Evolutionary conservation across 2,329 filamentous ascomycete species (phyloP), one percentile per base, ranked within the genome.

Genomic region (Scopulariopsis brevicaulis): DNA sequence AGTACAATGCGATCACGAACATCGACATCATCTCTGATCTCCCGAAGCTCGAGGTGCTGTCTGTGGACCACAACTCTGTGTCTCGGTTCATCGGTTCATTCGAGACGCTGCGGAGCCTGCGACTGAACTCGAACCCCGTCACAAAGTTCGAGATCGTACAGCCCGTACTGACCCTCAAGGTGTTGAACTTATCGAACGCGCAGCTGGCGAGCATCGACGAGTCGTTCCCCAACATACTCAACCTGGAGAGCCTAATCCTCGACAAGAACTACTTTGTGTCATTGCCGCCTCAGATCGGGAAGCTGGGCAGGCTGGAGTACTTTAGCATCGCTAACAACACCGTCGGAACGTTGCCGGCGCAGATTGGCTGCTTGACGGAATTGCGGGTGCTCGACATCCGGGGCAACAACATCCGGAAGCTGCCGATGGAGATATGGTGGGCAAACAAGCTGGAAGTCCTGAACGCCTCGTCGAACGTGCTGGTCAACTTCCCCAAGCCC

Each of bases 221-320:
- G 53, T 82, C 93, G 15, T 97, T 96, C 68, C 85, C 87, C 63
- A 91, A 93, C 67, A 85, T 97, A 73, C 82, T 88, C 10, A 94
- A 91, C 64, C 72, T 99, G 52, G 90, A 93, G 59, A 91, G 92
- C 65, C 79, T 99, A 24, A 86, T 93, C 20, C 78, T 99, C 57
- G 93, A 96, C 72, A 92, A 90, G 68, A 99, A 99, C 66, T 95
- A 96, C 68, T 95, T 99, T 65, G 91, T 94, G 0, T 93, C 90
- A 1, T 75, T 99, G 25, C 94, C 93, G 0, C 80, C 83, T 58
- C 87, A 95, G 61, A 89, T 99, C 60, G 92, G 93, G 18, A 89
- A 87, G 62, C 75, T 99, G 52, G 84, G 83, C 62, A 89, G 84
- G 63, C 76, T 99, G 34, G 92, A 97, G 67, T 86, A 96, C 70